Percentiles rank a stretch among this genome's conserved stretches.
phyloP scores from a whole-genome alignment of 1,284 basidiomycete genomes.

The Takashimella koratensis region DNA sequence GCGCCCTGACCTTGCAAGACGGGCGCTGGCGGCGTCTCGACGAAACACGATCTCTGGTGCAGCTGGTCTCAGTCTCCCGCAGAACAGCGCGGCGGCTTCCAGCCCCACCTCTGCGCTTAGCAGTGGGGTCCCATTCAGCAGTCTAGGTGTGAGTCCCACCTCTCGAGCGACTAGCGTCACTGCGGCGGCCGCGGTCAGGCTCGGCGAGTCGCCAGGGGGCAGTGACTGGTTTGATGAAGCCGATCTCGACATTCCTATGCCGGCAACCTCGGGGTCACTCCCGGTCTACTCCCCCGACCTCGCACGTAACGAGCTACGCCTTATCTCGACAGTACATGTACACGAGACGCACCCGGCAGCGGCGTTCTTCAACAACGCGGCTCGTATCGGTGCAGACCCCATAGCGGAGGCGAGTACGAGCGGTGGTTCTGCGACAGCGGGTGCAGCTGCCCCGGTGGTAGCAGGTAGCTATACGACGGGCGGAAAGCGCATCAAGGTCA shows the following conservation, averaged over 20 bases:
- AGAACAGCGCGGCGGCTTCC: background rate
- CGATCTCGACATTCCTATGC: conserved; percentile 14
- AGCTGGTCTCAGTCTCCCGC: no score
- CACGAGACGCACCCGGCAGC: conserved; percentile 32
- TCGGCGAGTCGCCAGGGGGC: background rate
- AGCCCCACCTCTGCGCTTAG: background rate
- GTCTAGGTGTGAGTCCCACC: background rate
- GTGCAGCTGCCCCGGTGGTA: background rate
- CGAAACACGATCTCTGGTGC: background rate
- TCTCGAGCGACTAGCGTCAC: background rate
- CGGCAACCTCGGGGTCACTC: conserved; percentile 14
- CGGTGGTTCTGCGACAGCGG: background rate
- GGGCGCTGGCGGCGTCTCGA: background rate
- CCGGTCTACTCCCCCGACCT: conserved; percentile 32
- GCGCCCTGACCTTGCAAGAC: background rate
- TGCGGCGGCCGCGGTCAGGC: no score
- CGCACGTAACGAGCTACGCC: conserved; percentile 24
- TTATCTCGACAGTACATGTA: conserved; percentile 36
- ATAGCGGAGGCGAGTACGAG: background rate
- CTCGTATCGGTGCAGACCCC: background rate
- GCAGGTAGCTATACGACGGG: conserved; percentile 11
- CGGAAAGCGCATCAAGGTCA: conserved; percentile 14
- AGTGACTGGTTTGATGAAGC: background rate
- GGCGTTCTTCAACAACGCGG: conserved; percentile 21
- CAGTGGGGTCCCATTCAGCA: background rate